These are phyloP conservation scores for Amaranthus hypochondriacus DNA, from an alignment of 148 eudicot genomes.

Conservation along the genomic window DNA sequence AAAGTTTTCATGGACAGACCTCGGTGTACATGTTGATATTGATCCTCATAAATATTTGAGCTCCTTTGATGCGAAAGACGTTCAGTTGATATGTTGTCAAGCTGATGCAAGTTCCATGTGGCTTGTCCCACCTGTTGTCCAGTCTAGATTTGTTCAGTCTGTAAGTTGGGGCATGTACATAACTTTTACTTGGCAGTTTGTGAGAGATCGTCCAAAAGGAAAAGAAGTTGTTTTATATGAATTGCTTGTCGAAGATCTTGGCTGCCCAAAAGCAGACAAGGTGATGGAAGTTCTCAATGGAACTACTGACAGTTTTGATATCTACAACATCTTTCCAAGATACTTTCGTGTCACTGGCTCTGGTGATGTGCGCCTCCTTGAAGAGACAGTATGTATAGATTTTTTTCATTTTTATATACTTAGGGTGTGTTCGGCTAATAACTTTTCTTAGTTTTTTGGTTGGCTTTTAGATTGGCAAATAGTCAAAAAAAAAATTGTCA, in stretches of 20 bases:
- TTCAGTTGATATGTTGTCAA: conserved; percentile 88
- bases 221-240: conserved; percentile 89
- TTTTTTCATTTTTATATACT: not conserved
- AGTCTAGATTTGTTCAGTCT: conserved; percentile 50
- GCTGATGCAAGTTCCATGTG: conserved; percentile 87
- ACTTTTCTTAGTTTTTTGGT: too few relatives aligned
- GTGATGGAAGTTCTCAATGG: conserved; percentile 72
- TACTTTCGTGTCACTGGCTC: conserved; percentile 92
- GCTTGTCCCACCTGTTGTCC: conserved; percentile 84
- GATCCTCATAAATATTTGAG: conserved; percentile 61
- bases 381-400: conserved; percentile 53
- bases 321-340: conserved; percentile 60
- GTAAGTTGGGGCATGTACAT: conserved; percentile 38
- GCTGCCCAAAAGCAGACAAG: conserved; percentile 49
- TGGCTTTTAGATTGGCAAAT: too few relatives aligned
- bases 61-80: conserved; percentile 59
- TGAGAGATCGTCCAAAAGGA: conserved; percentile 90
- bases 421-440: too few relatives aligned
- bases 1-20: conserved; percentile 54
- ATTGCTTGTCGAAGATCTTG: conserved; percentile 36
- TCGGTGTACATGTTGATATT: conserved; percentile 36
- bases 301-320: conserved; percentile 57
- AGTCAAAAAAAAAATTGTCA: too few relatives aligned
- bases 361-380: conserved; percentile 87
- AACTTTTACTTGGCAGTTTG: conserved; percentile 72